phyloP scores from a whole-genome alignment of 805 yeast genomes.

The Martiniozyma abietophila region DNA sequence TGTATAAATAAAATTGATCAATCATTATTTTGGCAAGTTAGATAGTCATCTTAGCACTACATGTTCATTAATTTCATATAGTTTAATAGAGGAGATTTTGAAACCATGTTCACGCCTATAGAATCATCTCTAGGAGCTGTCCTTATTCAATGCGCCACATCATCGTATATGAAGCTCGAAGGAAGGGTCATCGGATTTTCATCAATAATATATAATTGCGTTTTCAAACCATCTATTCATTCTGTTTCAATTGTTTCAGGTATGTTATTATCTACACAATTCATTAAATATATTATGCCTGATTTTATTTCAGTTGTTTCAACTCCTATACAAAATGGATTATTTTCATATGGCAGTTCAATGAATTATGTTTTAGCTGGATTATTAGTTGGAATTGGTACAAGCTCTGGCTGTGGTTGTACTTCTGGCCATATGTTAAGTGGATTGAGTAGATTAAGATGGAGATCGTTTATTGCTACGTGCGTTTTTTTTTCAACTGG shows the following conservation, averaged over 20 bases:
- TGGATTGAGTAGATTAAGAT: conserved; percentile 38
- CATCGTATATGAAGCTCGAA: conserved; percentile 29
- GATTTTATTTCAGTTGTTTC: conserved; percentile 16
- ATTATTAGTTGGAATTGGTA: conserved; percentile 37
- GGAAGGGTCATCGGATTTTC: conserved; percentile 43
- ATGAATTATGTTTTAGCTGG: conserved; percentile 26
- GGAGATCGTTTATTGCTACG: conserved; percentile 38
- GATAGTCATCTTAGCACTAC: background rate
- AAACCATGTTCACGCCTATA: conserved; percentile 39
- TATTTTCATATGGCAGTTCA: conserved; percentile 1
- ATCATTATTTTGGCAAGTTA: background rate
- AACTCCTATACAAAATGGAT: background rate
- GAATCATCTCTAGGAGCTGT: conserved; percentile 38
- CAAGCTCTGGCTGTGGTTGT: conserved; percentile 40
- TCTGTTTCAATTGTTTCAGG: conserved; percentile 30
- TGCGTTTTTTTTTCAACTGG: conserved; percentile 29
- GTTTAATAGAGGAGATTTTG: no score
- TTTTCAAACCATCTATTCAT: conserved; percentile 19
- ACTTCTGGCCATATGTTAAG: conserved; percentile 48
- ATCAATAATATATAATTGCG: conserved; percentile 28
- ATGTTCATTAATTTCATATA: no score
- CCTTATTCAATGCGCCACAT: conserved; percentile 37
- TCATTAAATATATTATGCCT: conserved; percentile 20
- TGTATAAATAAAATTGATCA: no score
- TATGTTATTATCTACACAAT: conserved; percentile 22